Evolutionary conservation across 106 monocot species (phyloP).

Genomic region (Dendrobium huoshanense): DNA sequence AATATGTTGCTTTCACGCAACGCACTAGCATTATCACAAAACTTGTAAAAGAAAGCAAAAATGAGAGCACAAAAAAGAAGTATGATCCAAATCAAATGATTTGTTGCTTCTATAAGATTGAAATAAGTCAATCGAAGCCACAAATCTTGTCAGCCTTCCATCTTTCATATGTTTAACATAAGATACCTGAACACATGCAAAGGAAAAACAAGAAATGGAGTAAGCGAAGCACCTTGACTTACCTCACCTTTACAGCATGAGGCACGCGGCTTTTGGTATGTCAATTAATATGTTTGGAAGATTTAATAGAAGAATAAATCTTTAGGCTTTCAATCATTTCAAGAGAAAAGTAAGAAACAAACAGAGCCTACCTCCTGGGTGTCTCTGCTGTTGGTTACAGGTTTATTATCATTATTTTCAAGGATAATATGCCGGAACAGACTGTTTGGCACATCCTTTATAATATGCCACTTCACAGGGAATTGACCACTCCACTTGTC

Average conservation of each 20-base stretch:
- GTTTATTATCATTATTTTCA: slow-evolving; percentile 92
- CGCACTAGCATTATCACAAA: background rate
- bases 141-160: background rate
- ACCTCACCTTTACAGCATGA: background rate
- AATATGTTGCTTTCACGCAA: too few relatives aligned
- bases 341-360: background rate
- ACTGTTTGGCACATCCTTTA: slow-evolving; percentile 87
- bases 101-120: background rate
- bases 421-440: slow-evolving; percentile 84
- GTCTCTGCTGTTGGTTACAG: slow-evolving; percentile 95
- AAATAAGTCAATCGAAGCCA: background rate
- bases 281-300: background rate
- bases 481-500: slow-evolving; percentile 90
- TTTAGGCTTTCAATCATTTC: background rate
- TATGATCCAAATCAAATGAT: background rate
- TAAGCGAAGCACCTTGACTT: background rate
- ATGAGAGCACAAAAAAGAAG: background rate
- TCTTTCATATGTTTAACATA: slow-evolving; percentile 3
- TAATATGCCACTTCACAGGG: slow-evolving; percentile 85
- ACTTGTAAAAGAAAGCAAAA: background rate
- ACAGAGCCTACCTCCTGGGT: slow-evolving; percentile 70
- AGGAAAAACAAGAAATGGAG: background rate
- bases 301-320: slow-evolving; percentile 1
- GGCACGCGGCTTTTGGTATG: background rate
- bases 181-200: background rate